A percentile compares a stretch with the other conserved stretches of the same genome.
phyloP scores from a whole-genome alignment of 1,284 basidiomycete genomes.

The Cystobasidiaceae sp. region DNA sequence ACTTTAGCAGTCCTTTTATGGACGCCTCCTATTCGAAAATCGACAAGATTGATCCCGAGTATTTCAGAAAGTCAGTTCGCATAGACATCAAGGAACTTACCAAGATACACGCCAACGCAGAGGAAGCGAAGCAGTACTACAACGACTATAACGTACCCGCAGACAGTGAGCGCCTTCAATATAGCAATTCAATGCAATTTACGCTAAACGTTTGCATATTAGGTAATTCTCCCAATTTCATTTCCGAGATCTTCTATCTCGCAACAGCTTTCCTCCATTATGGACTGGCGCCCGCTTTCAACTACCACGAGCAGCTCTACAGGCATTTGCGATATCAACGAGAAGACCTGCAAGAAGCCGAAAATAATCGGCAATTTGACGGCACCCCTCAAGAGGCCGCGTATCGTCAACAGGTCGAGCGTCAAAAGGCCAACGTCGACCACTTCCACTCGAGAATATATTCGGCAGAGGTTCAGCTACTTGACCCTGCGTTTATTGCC shows the following conservation, averaged over 20 bases:
- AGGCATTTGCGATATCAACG: constrained; percentile 56
- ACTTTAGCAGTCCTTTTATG: constrained; percentile 95
- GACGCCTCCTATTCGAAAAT: constrained; percentile 88
- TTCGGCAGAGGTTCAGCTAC: constrained; percentile 76
- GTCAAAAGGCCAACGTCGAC: constrained; percentile 43
- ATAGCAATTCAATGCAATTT: no score
- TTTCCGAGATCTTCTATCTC: constrained; percentile 91
- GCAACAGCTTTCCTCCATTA: constrained; percentile 77
- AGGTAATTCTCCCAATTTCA: constrained; percentile 68
- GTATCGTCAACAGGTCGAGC: constrained; percentile 43
- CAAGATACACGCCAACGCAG: constrained; percentile 79
- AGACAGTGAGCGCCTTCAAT: constrained; percentile 4
- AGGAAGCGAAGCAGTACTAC: constrained; percentile 71
- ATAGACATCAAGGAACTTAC: constrained; percentile 80
- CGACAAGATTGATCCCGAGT: constrained; percentile 82
- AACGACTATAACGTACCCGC: constrained; percentile 52
- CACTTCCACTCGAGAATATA: constrained; percentile 50
- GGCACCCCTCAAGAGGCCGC: constrained; percentile 49
- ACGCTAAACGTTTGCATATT: neutral
- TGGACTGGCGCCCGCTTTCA: constrained; percentile 73
- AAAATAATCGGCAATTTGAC: constrained; percentile 54
- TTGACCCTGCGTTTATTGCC: constrained; percentile 77
- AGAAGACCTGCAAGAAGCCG: constrained; percentile 70
- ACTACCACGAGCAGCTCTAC: constrained; percentile 62
- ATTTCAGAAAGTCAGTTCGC: constrained; percentile 60